Evolutionary conservation across 1,139 yeast genomes (phyloP), one percentile per base, ranked within the genome.

Genomic region (Chernovozyma sophiae-reginae): DNA sequence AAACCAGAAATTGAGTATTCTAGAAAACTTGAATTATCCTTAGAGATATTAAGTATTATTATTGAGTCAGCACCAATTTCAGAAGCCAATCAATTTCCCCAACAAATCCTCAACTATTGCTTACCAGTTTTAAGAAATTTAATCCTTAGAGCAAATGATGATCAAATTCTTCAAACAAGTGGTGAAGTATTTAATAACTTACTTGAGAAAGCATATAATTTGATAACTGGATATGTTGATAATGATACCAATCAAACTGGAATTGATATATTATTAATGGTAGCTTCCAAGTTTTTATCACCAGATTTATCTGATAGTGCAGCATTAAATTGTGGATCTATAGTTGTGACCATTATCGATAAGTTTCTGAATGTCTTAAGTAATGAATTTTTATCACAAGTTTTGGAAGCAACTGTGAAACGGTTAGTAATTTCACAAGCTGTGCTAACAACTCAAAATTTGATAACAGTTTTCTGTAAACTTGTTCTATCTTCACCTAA

Each of bases 301-400:
- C 86, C 95, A 0, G 67, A 72, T 7, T 67, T 86, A 43, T 74
- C 85, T 11, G 97, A 87, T 50, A 74, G 82, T 39, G 95, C 95
- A 0, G 90, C 94, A 1, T 72, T 80, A 55, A 79, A 81, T 45
- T 74, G 81, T 40, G 95, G 94, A 2, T 74, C 77, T 14, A 72
- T 86, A 25, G 79, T 86, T 2, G 70, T 81, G 6, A 76, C 86
- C 0, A 66, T 86, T 34, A 68, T 87, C 18, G 72, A 77, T 19
- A 76, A 78, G 45, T 86, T 84, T 53, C 72, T 67, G 45, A 51
- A 52, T 23, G 68, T 72, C 42, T 65, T 81, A 19, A 75, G 77
- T 18, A 53, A 51, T 20, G 74, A 70, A 13, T 62, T 79, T 35
- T 64, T 82, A 13, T 70, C 77, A 0, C 75, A 74, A 38, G 77